Evolutionary conservation across 73 alveolate species (phyloP).

Genomic region (Tetrahymena malaccensis): DNA sequence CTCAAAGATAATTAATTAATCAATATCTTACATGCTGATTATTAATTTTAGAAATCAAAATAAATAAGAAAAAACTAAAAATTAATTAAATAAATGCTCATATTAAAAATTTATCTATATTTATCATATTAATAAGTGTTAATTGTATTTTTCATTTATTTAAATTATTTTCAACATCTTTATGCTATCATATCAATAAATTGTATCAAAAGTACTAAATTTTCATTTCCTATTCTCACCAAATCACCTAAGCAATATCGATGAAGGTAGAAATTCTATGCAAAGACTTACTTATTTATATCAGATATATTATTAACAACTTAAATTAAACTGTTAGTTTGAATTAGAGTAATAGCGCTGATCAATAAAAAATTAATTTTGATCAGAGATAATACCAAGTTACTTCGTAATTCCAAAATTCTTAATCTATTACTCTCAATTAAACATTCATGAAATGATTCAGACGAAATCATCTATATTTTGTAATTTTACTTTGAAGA

Average conservation of each 20-base stretch:
- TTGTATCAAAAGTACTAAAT: background rate
- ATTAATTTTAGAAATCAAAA: background rate
- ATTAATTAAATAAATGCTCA: too few relatives aligned
- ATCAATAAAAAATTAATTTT: background rate
- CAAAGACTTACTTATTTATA: background rate
- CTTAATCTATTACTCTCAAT: too few relatives aligned
- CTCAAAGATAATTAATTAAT: too few relatives aligned
- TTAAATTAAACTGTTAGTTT: background rate
- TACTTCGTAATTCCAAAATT: background rate
- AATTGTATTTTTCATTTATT: background rate
- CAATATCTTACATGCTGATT: too few relatives aligned
- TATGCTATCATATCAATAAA: background rate
- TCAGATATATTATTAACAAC: background rate
- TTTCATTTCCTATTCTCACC: background rate
- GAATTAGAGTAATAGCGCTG: background rate
- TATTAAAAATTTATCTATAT: background rate
- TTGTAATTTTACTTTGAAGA: background rate
- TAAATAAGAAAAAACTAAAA: background rate
- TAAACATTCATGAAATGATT: too few relatives aligned
- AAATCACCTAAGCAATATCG: background rate
- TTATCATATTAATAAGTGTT: too few relatives aligned
- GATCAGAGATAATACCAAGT: background rate
- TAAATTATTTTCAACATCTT: background rate
- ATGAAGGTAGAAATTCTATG: background rate
- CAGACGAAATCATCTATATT: background rate